Evolutionary conservation across 495 filamentous ascomycete species (phyloP), one percentile per base, ranked within the genome.

Genomic region (Hypoxylon intermedium): DNA sequence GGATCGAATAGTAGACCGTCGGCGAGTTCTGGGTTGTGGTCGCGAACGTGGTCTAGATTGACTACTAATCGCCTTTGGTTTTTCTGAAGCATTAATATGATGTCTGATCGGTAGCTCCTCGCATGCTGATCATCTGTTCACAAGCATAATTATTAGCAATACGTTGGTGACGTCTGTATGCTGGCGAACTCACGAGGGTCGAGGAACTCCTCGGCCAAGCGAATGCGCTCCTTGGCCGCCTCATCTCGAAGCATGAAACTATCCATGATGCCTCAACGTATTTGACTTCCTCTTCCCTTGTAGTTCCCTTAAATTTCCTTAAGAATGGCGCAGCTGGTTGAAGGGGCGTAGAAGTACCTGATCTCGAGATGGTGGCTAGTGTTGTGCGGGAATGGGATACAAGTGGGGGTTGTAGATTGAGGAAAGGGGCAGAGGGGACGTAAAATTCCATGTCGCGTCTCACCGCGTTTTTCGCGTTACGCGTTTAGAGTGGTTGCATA

Each of bases 21-120:
- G 62, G 95, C 90, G 24, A 98, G 82, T 63, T 94, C 91, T 56
- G 88, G 75, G 70, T 90, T 96, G 77, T 97, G 93, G 59, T 89
- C 83, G 72, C 95, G 83, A 70, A 98, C 89, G 69, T 97, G 92
- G 76, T 98, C 95, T 56, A 99, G 83, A 78, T 92, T 96, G 67
- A 98, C 90, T 76, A 91, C 75, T 23, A 82, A 81, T 67, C 93
- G 82, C 57, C 90, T 83, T 65, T 90, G 77, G 57, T 88, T 89
- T 63, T 91, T 89, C 71, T 95, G 92, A 37, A 98, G 83, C 93
- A 98, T 98, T 68, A 93, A 77, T 57, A 95, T 85, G 71, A 94
- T 92, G 67, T 93, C 91, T 38, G 90, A 83, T 69, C 90, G 84
- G 75, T 94, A 94, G 80, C 88, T 91, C 68, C 88, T 83, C 61